A percentile compares a stretch with the other conserved stretches of the same genome.
phyloP scores from a whole-genome alignment of 345 rosid genomes.

The Arabidopsis suecica region DNA sequence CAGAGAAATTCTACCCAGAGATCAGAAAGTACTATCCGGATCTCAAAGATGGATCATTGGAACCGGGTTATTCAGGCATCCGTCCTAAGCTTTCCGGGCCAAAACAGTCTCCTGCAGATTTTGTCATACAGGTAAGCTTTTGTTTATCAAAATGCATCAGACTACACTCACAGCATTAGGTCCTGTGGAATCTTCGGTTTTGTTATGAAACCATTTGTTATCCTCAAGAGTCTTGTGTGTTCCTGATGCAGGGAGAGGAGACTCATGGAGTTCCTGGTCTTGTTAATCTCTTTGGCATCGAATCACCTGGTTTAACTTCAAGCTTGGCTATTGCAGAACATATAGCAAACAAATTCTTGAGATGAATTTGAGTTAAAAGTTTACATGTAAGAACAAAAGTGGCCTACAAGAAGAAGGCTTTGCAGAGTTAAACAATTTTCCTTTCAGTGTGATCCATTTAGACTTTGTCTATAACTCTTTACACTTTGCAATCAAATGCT shows the following conservation, averaged over 20 bases:
- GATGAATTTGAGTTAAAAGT: constrained; percentile 14
- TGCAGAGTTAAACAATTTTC: constrained; percentile 9
- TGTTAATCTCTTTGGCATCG: constrained; percentile 87
- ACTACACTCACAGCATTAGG: background rate
- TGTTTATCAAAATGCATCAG: background rate
- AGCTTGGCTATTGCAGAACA: constrained; percentile 92
- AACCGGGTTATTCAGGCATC: constrained; percentile 85
- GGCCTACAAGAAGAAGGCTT: background rate
- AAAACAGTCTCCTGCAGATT: constrained; percentile 67
- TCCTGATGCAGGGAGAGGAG: constrained; percentile 71
- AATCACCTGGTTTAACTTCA: constrained; percentile 95
- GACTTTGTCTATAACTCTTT: background rate
- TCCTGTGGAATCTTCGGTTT: background rate
- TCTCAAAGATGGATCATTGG: constrained; percentile 73
- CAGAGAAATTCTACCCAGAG: constrained; percentile 71
- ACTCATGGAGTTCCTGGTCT: constrained; percentile 82
- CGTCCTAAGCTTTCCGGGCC: constrained; percentile 88
- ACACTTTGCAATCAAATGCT: constrained; percentile 18
- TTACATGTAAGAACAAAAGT: constrained; percentile 2
- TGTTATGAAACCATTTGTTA: constrained; percentile 4
- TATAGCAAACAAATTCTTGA: constrained; percentile 60
- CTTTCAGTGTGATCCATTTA: background rate
- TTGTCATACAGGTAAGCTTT: constrained; percentile 72
- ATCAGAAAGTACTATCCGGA: constrained; percentile 81
- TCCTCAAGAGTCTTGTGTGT: constrained; percentile 3